Base-by-base conservation (phyloP, 495 filamentous ascomycete species). In the Penicillium samsonianum region DNA sequence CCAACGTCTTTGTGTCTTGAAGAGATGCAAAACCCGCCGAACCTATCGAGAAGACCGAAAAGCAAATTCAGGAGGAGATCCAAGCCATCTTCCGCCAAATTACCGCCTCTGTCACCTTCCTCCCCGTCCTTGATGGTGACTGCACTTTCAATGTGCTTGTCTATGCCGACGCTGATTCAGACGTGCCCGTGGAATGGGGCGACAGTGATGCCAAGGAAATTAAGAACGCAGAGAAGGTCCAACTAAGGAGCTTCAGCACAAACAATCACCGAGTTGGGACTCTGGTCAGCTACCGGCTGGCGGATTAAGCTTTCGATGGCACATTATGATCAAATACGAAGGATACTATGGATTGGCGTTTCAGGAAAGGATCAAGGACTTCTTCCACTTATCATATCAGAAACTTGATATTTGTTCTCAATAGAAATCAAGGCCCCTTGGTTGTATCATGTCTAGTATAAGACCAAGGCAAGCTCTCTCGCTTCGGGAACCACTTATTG, bases 81-180 rank as follows among this genome's bases (percentile, higher is more conserved):
- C 91, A 94, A 65, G 86, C 90, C 14, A 89, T 98, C 45, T 98
- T 98, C 77, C 87, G 94, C 10, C 94, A 98, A 71, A 96, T 98
- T 70, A 98, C 94, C 1, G 94, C 95, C 4, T 96, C 91, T 0
- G 94, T 98, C 17, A 97, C 94, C 4, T 98, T 98, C 70, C 82
- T 98, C 5, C 94, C 94, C 1, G 91, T 96, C 74, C 83, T 98
- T 4, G 87, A 89, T 43, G 91, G 91, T 28, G 86, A 93, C 64
- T 98, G 93, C 81, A 97, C 95, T 12, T 98, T 98, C 81, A 98
- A 98, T 69, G 93, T 98, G 20, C 81, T 98, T 23, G 94, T 98
- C 4, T 98, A 98, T 68, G 95, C 94, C 37, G 94, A 98, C 67
- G 94, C 91, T 8, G 91, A 96, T 72, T 93, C 89, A 22, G 94